Percentiles rank a stretch among this genome's conserved stretches.
These are phyloP conservation scores for Lachnellula willkommii DNA, from an alignment of 2,329 filamentous ascomycete species.

Conservation along the genomic window DNA sequence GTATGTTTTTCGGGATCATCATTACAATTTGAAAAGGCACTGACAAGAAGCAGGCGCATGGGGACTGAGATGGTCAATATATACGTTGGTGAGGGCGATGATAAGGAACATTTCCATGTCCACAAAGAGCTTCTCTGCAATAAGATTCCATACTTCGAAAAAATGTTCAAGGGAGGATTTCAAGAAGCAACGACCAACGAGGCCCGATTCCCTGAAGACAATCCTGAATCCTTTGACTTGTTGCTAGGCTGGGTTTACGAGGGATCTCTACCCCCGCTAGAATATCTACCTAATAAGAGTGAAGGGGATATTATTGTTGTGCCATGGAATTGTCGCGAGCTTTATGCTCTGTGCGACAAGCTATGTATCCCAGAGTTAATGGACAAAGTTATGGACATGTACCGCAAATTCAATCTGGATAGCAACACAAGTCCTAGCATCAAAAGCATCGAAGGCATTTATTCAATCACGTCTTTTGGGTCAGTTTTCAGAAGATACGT, in stretches of 20 bases:
- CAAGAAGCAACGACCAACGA: background rate
- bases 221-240: conserved; percentile 2
- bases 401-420: background rate
- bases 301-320: no score
- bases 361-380: conserved; percentile 6
- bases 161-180: conserved; percentile 9
- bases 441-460: background rate
- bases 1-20: background rate
- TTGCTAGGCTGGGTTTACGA: conserved; percentile 9
- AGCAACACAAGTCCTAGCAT: background rate
- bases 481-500: background rate
- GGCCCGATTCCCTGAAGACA: conserved; percentile 9
- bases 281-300: background rate
- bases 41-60: background rate
- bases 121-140: conserved; percentile 8
- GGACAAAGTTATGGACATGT: conserved; percentile 2
- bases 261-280: background rate
- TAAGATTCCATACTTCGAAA: conserved; percentile 8
- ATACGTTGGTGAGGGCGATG: background rate
- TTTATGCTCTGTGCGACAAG: conserved; percentile 7
- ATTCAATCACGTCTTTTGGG: background rate
- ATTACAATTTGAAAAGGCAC: background rate
- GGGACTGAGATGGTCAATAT: conserved; percentile 7
- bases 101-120: conserved; percentile 1
- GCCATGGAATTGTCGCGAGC: background rate